phyloP scores from a whole-genome alignment of 345 rosid genomes.

The Draba incana region DNA sequence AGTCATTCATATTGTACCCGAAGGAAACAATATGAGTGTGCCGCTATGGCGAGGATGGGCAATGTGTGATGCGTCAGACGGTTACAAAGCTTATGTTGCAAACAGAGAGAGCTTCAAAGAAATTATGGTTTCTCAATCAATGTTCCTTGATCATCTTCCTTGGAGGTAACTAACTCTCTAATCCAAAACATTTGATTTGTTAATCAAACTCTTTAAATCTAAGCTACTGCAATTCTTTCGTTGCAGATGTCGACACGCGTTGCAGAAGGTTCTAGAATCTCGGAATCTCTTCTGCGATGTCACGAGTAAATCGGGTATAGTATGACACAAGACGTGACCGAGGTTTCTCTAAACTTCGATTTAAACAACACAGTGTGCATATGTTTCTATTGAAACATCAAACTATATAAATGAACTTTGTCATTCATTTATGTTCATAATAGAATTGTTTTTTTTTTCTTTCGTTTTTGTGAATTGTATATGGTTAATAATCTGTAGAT shows the following conservation, averaged over 20 bases:
- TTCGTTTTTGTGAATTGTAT: neutral
- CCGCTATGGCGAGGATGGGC: constrained; percentile 70
- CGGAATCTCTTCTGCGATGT: constrained; percentile 35
- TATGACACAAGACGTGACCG: constrained; percentile 39
- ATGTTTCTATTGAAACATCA: constrained; percentile 8
- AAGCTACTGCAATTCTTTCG: neutral
- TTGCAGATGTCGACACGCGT: constrained; percentile 66
- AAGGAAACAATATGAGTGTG: constrained; percentile 35
- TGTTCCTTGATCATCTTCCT: constrained; percentile 96
- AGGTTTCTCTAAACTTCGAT: constrained; percentile 6
- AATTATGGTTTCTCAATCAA: constrained; percentile 73
- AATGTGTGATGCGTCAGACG: constrained; percentile 37
- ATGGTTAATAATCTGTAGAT: neutral
- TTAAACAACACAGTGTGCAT: constrained; percentile 37
- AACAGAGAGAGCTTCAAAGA: constrained; percentile 72
- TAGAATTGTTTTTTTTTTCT: neutral
- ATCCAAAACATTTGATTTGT: neutral
- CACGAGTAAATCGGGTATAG: constrained; percentile 39
- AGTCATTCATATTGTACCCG: constrained; percentile 72
- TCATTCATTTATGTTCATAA: constrained; percentile 22
- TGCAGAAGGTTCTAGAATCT: constrained; percentile 67
- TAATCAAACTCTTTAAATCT: constrained; percentile 5
- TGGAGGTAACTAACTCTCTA: constrained; percentile 64
- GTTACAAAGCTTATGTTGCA: constrained; percentile 66
- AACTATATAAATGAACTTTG: constrained; percentile 15